Conservation (phyloP, 805 yeast genomes). For the Saccharomycopsis fodiens region DNA sequence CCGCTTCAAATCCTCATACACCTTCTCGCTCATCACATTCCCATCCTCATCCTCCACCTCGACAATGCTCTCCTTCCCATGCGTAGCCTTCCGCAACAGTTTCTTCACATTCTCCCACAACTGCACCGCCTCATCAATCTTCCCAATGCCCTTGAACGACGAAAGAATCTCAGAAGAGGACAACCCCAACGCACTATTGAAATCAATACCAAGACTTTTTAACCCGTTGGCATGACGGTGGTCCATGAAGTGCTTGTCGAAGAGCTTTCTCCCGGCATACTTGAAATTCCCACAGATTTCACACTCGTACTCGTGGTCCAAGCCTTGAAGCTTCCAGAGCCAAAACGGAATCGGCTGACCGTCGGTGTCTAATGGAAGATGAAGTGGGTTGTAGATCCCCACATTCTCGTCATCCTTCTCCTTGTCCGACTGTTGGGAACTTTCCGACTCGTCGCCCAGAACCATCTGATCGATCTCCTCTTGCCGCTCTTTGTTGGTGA, state of each 20-base stretch:
- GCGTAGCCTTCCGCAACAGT: conserved; percentile 27
- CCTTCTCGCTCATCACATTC: conserved; percentile 79
- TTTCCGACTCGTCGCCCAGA: conserved; percentile 26
- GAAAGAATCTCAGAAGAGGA: conserved; percentile 31
- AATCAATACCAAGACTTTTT: conserved; percentile 56
- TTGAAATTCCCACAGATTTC: conserved; percentile 77
- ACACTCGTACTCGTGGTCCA: conserved; percentile 63
- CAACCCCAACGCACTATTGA: not conserved
- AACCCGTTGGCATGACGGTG: conserved; percentile 68
- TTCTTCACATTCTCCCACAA: conserved; percentile 44
- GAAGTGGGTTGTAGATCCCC: conserved; percentile 38
- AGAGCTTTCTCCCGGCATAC: conserved; percentile 68
- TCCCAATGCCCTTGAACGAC: conserved; percentile 55
- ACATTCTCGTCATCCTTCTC: conserved; percentile 26
- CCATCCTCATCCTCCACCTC: conserved; percentile 93
- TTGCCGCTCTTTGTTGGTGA: conserved; percentile 63
- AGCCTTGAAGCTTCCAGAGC: conserved; percentile 86
- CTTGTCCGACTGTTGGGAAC: conserved; percentile 28
- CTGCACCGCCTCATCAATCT: conserved; percentile 58
- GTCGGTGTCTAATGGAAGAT: conserved; percentile 77
- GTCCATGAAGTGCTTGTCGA: conserved; percentile 69
- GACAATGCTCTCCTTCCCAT: conserved; percentile 40
- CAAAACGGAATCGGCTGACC: conserved; percentile 91
- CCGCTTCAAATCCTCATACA: conserved; percentile 75
- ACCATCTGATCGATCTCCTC: conserved; percentile 42